Percentiles rank a stretch among this genome's conserved stretches.
phyloP scores from a whole-genome alignment of 495 filamentous ascomycete species.

The Neurospora tetraspora region DNA sequence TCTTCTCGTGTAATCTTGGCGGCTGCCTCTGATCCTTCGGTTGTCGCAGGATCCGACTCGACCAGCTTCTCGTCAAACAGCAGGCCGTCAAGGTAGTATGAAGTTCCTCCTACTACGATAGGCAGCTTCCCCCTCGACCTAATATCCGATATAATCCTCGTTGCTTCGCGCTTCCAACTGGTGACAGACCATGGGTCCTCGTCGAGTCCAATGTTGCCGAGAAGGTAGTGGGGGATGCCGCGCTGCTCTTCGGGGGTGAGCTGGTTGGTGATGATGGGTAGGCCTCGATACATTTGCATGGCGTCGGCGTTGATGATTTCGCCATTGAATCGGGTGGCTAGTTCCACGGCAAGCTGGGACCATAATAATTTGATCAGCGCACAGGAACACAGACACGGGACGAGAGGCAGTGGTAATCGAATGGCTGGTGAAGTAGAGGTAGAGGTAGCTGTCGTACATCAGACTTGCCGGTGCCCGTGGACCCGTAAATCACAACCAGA shows the following conservation, averaged over 20 bases:
- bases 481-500: conserved; percentile 76
- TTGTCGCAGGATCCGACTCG: conserved; percentile 26
- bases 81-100: conserved; percentile 86
- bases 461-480: conserved; percentile 97
- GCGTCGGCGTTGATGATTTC: conserved; percentile 98
- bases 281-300: conserved; percentile 94
- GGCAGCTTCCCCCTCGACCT: conserved; percentile 66
- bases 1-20: conserved; percentile 21
- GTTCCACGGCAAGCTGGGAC: conserved; percentile 76
- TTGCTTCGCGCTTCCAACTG: conserved; percentile 59
- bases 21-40: conserved; percentile 8
- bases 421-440: not conserved
- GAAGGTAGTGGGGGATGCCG: conserved; percentile 80
- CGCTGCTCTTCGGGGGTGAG: conserved; percentile 63
- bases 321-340: conserved; percentile 76
- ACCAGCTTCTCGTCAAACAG: conserved; percentile 64
- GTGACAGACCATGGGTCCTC: conserved; percentile 77
- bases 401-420: not conserved
- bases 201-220: conserved; percentile 62
- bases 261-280: conserved; percentile 96
- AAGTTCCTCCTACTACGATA: conserved; percentile 86
- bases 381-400: not conserved
- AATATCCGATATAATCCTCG: conserved; percentile 65
- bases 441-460: conserved; percentile 49
- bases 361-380: not conserved